These are phyloP conservation scores for Miscanthus lutarioriparius DNA, from an alignment of 176 grass and related monocot species.

Conservation along the genomic window DNA sequence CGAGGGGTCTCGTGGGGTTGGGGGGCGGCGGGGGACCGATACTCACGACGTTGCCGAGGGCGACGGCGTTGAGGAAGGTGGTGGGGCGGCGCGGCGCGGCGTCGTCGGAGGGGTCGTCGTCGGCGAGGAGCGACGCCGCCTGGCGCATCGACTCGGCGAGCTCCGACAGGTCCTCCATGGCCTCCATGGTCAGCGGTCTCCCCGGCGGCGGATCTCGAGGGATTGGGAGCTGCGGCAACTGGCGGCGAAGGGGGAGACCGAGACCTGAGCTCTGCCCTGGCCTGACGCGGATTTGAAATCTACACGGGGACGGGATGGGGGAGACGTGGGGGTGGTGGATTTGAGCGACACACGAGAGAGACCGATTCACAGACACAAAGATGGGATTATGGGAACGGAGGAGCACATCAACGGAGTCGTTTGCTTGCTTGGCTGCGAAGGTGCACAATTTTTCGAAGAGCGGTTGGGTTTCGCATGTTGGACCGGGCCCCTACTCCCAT, in stretches of 20 bases:
- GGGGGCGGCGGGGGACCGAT: background rate
- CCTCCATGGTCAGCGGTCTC: constrained; percentile 60
- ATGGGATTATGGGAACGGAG: constrained; percentile 14
- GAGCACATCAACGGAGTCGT: background rate
- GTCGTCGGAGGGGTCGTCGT: constrained; percentile 78
- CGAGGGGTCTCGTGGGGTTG: constrained; percentile 17
- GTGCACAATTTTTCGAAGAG: background rate
- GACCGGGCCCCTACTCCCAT: background rate
- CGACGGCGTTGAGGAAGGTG: constrained; percentile 91
- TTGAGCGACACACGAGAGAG: background rate
- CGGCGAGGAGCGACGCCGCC: constrained; percentile 90
- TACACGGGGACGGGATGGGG: constrained; percentile 15
- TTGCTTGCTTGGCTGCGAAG: constrained; percentile 36
- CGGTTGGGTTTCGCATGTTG: background rate
- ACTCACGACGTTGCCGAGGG: constrained; percentile 93
- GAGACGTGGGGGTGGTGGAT: constrained; percentile 14
- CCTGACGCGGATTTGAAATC: constrained; percentile 53
- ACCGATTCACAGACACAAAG: background rate
- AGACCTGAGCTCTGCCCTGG: constrained; percentile 13
- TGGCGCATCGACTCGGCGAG: constrained; percentile 84
- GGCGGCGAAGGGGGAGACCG: constrained; percentile 26
- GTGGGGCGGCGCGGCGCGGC: constrained; percentile 53
- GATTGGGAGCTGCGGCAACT: background rate
- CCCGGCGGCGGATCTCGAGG: constrained; percentile 27
- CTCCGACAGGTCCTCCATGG: constrained; percentile 78